Conservation (phyloP, 192 early-diverging fungal genomes). For the Backusella morwellensis region DNA sequence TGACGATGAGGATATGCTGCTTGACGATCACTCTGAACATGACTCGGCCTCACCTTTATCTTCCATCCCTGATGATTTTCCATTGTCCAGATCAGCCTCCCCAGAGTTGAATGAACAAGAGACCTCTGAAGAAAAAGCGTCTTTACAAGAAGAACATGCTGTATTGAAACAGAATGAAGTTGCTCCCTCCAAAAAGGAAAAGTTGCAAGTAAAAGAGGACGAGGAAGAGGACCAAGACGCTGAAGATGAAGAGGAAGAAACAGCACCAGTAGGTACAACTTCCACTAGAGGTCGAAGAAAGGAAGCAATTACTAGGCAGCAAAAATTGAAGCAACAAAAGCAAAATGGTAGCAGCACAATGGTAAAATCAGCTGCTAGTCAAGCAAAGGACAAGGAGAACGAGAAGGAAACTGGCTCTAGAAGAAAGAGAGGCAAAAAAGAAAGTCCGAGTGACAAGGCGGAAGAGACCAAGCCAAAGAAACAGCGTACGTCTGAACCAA, state of each 20-base stretch:
- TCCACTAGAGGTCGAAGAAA: neutral
- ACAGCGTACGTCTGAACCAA: neutral
- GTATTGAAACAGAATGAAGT: neutral
- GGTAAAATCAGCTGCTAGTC: neutral
- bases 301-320: neutral
- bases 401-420: neutral
- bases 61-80: slow-evolving; percentile 42
- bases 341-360: neutral
- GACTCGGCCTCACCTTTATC: slow-evolving; percentile 37
- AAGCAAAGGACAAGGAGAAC: neutral
- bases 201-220: neutral
- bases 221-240: neutral
- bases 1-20: neutral
- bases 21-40: slow-evolving; percentile 24
- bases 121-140: neutral
- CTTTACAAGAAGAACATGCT: neutral
- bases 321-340: neutral
- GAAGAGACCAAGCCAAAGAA: neutral
- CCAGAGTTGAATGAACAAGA: slow-evolving; percentile 14
- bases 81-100: slow-evolving; percentile 35
- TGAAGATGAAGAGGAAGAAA: neutral
- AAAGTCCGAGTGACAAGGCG: neutral
- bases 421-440: neutral
- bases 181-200: neutral
- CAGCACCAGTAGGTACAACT: neutral